Evolutionary conservation across 768 basidiomycete genomes (phyloP).

Genomic region (Leccinum boreale): DNA sequence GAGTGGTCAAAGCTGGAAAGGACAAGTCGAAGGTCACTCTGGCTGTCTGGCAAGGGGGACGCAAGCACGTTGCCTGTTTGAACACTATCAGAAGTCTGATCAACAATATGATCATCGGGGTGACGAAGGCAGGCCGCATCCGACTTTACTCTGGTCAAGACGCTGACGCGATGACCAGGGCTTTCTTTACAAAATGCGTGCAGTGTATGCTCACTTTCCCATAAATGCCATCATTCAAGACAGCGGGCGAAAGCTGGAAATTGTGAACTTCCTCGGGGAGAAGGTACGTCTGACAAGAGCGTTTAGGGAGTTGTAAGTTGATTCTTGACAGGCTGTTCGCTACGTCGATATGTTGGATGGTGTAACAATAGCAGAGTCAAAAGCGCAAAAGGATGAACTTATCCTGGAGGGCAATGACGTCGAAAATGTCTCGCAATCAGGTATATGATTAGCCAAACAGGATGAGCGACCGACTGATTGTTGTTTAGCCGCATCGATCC

Average conservation of each 20-base stretch:
- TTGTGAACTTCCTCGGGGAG: constrained; percentile 94
- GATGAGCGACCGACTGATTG: constrained; percentile 5
- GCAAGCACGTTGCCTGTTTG: constrained; percentile 98
- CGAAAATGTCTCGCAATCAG: constrained; percentile 96
- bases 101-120: constrained; percentile 96
- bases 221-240: constrained; percentile 97
- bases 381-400: constrained; percentile 91
- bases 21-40: constrained; percentile 72
- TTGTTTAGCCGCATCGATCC: constrained; percentile 83
- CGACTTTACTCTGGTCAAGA: background rate
- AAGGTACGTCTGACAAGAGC: constrained; percentile 52
- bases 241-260: constrained; percentile 68
- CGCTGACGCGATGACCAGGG: constrained; percentile 50
- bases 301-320: background rate
- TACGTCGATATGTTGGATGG: constrained; percentile 90
- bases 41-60: constrained; percentile 96
- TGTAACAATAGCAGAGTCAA: constrained; percentile 80
- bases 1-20: constrained; percentile 70
- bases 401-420: constrained; percentile 94
- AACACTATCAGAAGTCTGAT: constrained; percentile 94
- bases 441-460: constrained; percentile 35
- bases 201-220: constrained; percentile 99
- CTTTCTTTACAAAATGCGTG: constrained; percentile 99
- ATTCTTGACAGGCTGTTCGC: constrained; percentile 68
- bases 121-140: constrained; percentile 69